Evolutionary conservation across 441 rosid species (phyloP).

Genomic region (Erodium texanum): DNA sequence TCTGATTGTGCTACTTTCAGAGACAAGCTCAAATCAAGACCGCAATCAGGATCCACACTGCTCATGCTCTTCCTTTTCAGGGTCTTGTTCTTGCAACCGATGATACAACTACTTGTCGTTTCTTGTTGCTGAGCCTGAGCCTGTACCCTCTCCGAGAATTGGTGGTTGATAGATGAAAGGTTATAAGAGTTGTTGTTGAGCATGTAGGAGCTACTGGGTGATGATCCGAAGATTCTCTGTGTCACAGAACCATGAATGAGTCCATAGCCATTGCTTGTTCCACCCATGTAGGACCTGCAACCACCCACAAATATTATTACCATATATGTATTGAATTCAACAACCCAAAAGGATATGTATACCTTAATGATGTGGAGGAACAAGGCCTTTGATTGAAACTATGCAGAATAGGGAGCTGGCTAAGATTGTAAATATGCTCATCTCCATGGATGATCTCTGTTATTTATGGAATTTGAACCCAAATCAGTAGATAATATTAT

Average conservation of each 20-base stretch:
- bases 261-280: constrained; percentile 26
- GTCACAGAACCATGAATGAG: constrained; percentile 23
- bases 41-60: constrained; percentile 20
- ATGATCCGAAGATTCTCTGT: constrained; percentile 24
- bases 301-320: neutral
- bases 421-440: constrained; percentile 43
- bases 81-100: neutral
- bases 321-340: constrained; percentile 28
- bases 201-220: constrained; percentile 17
- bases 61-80: constrained; percentile 30
- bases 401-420: constrained; percentile 54
- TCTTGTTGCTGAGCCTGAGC: too few species aligned
- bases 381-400: constrained; percentile 30
- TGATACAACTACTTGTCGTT: neutral
- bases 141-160: too few species aligned
- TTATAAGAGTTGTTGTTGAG: neutral
- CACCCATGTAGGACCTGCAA: constrained; percentile 23
- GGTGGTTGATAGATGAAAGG: too few species aligned
- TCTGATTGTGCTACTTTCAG: constrained; percentile 33
- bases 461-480: too few species aligned
- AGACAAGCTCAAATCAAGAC: constrained; percentile 63
- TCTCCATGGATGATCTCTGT: constrained; percentile 20
- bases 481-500: too few species aligned
- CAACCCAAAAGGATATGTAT: too few species aligned
- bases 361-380: too few species aligned